These are phyloP conservation scores for Cordyceps militaris DNA, from an alignment of 2,329 filamentous ascomycete genomes.

Conservation along the genomic window DNA sequence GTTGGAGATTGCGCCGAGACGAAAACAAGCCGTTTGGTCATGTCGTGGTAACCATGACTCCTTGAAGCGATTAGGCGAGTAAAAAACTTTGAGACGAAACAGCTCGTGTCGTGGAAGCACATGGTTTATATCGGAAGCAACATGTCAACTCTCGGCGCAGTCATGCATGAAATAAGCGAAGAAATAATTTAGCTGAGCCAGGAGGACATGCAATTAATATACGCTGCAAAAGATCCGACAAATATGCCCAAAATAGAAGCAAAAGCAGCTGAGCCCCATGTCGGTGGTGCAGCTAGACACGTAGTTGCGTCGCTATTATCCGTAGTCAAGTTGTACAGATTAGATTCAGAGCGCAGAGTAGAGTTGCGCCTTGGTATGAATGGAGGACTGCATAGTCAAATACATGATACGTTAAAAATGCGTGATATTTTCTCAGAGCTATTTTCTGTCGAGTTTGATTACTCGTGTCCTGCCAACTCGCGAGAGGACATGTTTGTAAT, in stretches of 20 bases:
- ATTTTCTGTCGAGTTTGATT: too few relatives aligned
- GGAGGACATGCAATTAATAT: conserved; percentile 6
- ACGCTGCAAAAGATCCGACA: background rate
- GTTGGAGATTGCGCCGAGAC: conserved; percentile 1
- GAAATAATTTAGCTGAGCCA: background rate
- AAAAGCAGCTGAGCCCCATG: background rate
- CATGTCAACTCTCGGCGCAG: background rate
- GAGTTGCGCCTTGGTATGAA: too few relatives aligned
- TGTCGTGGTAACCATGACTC: background rate
- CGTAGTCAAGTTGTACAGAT: too few relatives aligned
- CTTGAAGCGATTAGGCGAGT: background rate
- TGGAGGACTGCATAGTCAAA: too few relatives aligned
- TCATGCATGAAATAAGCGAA: background rate
- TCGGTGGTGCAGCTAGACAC: background rate
- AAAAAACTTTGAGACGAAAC: background rate
- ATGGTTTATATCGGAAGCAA: background rate
- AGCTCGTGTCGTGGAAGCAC: background rate
- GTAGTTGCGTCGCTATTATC: too few relatives aligned
- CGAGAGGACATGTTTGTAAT: background rate
- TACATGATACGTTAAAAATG: too few relatives aligned
- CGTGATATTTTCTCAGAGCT: too few relatives aligned
- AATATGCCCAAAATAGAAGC: background rate
- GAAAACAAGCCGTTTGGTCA: too few relatives aligned
- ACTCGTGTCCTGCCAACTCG: background rate
- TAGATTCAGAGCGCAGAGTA: too few relatives aligned